Percentiles rank a stretch among this genome's conserved stretches.
phyloP scores from a whole-genome alignment of 805 yeast genomes.

The Nakazawaea siamensis region DNA sequence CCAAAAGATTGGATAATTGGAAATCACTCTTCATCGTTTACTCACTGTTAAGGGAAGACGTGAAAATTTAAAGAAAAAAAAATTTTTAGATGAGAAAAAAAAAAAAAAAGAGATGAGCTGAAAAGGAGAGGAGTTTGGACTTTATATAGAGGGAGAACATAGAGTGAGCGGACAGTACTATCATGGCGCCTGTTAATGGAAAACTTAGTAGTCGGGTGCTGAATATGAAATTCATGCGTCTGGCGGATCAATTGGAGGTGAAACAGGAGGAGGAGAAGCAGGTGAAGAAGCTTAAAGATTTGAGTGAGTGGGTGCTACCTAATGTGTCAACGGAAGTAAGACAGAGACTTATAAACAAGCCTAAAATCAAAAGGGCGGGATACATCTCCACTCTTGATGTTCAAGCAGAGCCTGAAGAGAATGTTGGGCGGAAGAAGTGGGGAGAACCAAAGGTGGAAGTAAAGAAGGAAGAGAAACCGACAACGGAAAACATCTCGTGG shows the following conservation, averaged over 20 bases:
- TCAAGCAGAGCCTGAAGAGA: conserved; percentile 9
- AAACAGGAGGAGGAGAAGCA: conserved; percentile 25
- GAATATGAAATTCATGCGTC: conserved; percentile 74
- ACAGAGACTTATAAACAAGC: conserved; percentile 14
- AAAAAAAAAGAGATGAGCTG: not conserved
- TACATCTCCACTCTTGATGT: conserved; percentile 14
- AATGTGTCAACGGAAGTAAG: conserved; percentile 11
- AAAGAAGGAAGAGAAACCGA: conserved; percentile 6
- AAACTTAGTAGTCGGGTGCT: conserved; percentile 57
- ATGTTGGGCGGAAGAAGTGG: conserved; percentile 7
- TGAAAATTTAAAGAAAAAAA: not conserved
- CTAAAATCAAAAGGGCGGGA: conserved; percentile 20
- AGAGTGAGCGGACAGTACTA: conserved; percentile 8
- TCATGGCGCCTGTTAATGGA: conserved; percentile 15
- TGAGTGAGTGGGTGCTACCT: conserved; percentile 45
- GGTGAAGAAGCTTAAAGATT: conserved; percentile 34
- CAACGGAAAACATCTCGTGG: too few relatives aligned
- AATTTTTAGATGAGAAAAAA: conserved; percentile 1
- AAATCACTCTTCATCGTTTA: conserved; percentile 95
- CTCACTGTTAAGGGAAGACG: not conserved
- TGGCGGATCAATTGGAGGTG: conserved; percentile 29
- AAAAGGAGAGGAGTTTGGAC: not conserved
- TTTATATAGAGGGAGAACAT: conserved; percentile 1
- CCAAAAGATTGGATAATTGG: conserved; percentile 79
- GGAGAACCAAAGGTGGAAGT: conserved; percentile 22